phyloP scores from a whole-genome alignment of 345 rosid species.

The Eucalyptus curtisii region DNA sequence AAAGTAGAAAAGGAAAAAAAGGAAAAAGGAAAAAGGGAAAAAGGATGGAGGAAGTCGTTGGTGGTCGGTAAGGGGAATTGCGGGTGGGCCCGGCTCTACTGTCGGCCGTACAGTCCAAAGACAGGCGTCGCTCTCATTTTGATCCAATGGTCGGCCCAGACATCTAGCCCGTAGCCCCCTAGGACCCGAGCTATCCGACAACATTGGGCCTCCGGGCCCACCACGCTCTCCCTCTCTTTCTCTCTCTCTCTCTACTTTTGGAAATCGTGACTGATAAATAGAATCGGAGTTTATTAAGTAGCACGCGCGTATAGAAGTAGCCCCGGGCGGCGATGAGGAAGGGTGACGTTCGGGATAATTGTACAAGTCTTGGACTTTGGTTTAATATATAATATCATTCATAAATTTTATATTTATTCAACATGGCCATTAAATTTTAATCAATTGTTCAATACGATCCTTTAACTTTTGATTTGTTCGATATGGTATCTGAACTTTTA shows the following conservation, averaged over 20 bases:
- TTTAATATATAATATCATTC: not conserved
- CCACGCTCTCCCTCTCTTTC: not conserved
- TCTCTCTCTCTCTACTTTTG: not conserved
- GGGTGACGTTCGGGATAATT: not conserved
- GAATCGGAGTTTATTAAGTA: not conserved
- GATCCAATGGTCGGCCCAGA: not conserved
- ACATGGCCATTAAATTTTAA: rapidly evolving
- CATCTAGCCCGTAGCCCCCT: not conserved
- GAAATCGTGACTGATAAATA: not conserved
- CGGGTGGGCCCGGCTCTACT: not conserved
- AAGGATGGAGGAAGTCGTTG: not conserved
- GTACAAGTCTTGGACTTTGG: rapidly evolving
- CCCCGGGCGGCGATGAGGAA: not conserved
- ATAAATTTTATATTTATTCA: not conserved
- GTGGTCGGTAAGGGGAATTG: not conserved
- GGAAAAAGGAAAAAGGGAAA: not conserved
- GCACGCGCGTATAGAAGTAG: not conserved
- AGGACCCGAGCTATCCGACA: not conserved
- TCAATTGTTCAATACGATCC: rapidly evolving
- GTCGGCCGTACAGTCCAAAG: not conserved
- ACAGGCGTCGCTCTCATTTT: not conserved
- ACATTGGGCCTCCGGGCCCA: not conserved
- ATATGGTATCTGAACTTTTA: rapidly evolving
- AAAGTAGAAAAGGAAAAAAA: not conserved
- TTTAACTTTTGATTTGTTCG: rapidly evolving